Evolutionary conservation across 257 asterid species (phyloP).

Genomic region (Nicotiana tabacum): DNA sequence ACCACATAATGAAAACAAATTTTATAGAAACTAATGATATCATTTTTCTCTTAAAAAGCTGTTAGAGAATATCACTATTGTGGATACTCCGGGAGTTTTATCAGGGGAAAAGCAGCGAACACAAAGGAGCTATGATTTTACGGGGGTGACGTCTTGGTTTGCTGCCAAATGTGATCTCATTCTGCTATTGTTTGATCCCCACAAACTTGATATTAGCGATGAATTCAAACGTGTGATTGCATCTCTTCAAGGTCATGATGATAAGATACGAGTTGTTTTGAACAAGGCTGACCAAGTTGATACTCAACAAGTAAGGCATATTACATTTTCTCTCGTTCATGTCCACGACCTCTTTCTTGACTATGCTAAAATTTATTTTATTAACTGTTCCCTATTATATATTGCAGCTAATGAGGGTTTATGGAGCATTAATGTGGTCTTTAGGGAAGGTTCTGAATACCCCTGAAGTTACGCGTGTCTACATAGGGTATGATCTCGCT

Average conservation of each 20-base stretch:
- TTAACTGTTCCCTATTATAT: background rate
- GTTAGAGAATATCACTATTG: conserved; percentile 41
- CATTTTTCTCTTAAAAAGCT: conserved; percentile 16
- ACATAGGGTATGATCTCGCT: conserved; percentile 62
- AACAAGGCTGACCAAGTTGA: conserved; percentile 68
- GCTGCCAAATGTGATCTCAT: conserved; percentile 50
- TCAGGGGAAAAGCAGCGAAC: conserved; percentile 58
- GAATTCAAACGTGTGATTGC: conserved; percentile 90
- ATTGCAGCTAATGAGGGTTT: conserved; percentile 91
- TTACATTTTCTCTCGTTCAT: background rate
- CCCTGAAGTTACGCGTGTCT: conserved; percentile 91
- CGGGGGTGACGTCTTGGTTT: conserved; percentile 58
- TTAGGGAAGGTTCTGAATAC: conserved; percentile 92
- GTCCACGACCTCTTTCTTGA: background rate
- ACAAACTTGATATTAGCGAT: conserved; percentile 71
- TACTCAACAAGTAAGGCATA: conserved; percentile 40
- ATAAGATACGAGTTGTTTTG: conserved; percentile 86
- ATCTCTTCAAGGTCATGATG: conserved; percentile 92
- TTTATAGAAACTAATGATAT: background rate
- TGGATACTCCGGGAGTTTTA: conserved; percentile 84
- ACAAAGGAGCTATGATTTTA: conserved; percentile 48
- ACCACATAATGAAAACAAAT: background rate
- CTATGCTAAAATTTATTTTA: background rate
- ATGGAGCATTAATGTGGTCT: conserved; percentile 99
- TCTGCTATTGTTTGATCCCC: conserved; percentile 50